Percentiles rank a stretch among this genome's conserved stretches.
These are phyloP conservation scores for Lactarius evosmus DNA, from an alignment of 768 basidiomycete species.

Conservation along the genomic window DNA sequence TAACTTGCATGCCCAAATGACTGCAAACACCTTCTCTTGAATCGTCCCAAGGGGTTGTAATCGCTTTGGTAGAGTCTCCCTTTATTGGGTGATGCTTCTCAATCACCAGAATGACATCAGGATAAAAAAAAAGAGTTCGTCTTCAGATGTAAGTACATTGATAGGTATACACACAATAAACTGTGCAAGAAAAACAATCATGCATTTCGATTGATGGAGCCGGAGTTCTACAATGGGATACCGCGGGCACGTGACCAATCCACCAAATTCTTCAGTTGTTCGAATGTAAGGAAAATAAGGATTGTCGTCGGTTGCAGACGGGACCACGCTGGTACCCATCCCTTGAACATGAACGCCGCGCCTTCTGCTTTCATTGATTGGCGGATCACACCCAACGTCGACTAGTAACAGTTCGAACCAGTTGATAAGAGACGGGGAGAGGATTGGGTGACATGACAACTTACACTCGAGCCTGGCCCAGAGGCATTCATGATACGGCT, in stretches of 20 bases:
- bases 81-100: background rate
- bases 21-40: background rate
- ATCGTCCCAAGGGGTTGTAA: background rate
- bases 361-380: constrained; percentile 70
- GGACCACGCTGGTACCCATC: constrained; percentile 86
- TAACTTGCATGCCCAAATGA: constrained; percentile 20
- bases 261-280: constrained; percentile 72
- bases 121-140: constrained; percentile 6
- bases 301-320: constrained; percentile 86
- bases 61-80: background rate
- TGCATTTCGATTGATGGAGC: background rate
- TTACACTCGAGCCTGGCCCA: constrained; percentile 70
- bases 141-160: constrained; percentile 17
- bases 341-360: constrained; percentile 89
- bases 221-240: constrained; percentile 12
- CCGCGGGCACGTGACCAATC: constrained; percentile 45
- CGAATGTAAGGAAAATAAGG: constrained; percentile 80
- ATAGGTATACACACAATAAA: constrained; percentile 9
- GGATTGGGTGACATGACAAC: constrained; percentile 31
- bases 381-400: constrained; percentile 67
- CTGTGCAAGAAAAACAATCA: constrained; percentile 3
- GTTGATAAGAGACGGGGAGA: constrained; percentile 4
- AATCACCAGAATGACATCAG: background rate
- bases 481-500: constrained; percentile 89
- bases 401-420: constrained; percentile 40